These are phyloP conservation scores for Zostera marina DNA, from an alignment of 116 monocot species.

Conservation along the genomic window DNA sequence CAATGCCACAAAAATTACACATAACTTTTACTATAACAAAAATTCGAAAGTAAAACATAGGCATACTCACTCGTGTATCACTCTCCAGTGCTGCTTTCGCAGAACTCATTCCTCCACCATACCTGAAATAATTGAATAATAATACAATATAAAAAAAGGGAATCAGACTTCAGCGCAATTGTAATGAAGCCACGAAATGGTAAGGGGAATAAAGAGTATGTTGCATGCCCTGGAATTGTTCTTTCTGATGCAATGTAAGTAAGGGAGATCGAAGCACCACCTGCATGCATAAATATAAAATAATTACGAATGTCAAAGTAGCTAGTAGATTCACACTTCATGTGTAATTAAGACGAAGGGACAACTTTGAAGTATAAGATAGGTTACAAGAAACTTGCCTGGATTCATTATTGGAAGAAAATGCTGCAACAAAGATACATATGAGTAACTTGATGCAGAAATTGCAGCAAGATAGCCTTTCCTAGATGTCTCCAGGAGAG, in stretches of 20 bases:
- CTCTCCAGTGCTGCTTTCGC: constrained; percentile 98
- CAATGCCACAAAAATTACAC: no score
- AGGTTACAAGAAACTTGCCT: constrained; percentile 23
- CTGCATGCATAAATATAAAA: constrained; percentile 24
- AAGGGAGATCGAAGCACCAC: constrained; percentile 80
- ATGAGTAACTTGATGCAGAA: constrained; percentile 96
- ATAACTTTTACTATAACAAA: neutral
- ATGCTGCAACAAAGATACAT: constrained; percentile 70
- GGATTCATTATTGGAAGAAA: constrained; percentile 99
- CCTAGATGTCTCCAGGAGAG: constrained; percentile 85
- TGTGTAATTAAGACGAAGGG: no score
- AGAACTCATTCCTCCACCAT: constrained; percentile 99
- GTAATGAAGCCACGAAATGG: neutral
- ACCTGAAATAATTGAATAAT: constrained; percentile 32
- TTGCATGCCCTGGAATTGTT: constrained; percentile 70
- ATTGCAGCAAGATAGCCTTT: constrained; percentile 87
- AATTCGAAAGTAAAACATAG: neutral
- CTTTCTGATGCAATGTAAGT: constrained; percentile 95
- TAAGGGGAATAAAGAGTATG: neutral
- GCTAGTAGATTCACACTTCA: neutral
- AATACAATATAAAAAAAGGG: neutral
- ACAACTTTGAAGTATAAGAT: no score
- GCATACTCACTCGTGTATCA: constrained; percentile 72
- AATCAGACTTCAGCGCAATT: neutral
- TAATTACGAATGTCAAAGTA: constrained; percentile 5